Conservation (phyloP, 2,329 filamentous ascomycete genomes). For the Aureobasidium sp. region DNA sequence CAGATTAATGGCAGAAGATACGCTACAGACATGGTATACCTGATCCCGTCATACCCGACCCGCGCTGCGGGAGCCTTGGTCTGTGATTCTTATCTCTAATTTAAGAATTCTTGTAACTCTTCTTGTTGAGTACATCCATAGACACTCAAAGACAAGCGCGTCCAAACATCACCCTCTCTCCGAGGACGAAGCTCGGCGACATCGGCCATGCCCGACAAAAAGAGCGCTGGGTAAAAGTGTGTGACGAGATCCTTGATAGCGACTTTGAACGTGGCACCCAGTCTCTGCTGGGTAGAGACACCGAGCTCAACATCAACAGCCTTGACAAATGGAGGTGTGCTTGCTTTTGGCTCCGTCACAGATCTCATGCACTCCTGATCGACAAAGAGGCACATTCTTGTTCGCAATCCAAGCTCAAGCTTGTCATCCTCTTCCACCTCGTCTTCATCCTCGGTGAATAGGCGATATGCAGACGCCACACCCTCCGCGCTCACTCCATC, state of each 20-base stretch:
- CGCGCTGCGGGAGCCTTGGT: no score
- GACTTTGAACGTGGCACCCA: not conserved
- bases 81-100: no score
- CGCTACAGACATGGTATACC: no score
- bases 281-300: not conserved
- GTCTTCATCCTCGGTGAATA: not conserved
- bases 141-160: not conserved
- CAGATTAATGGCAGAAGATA: no score
- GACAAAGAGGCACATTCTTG: not conserved
- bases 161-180: not conserved
- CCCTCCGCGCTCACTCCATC: not conserved
- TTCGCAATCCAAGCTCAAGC: not conserved
- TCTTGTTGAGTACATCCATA: no score
- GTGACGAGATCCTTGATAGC: not conserved
- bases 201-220: not conserved
- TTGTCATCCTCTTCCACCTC: not conserved
- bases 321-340: not conserved
- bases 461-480: not conserved
- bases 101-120: no score
- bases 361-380: not conserved
- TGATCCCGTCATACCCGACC: no score
- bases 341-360: not conserved
- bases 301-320: not conserved
- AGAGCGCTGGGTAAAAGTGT: not conserved
- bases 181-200: not conserved